These are phyloP conservation scores for Hyphopichia homilentoma DNA, from an alignment of 805 yeast species.

Conservation along the genomic window DNA sequence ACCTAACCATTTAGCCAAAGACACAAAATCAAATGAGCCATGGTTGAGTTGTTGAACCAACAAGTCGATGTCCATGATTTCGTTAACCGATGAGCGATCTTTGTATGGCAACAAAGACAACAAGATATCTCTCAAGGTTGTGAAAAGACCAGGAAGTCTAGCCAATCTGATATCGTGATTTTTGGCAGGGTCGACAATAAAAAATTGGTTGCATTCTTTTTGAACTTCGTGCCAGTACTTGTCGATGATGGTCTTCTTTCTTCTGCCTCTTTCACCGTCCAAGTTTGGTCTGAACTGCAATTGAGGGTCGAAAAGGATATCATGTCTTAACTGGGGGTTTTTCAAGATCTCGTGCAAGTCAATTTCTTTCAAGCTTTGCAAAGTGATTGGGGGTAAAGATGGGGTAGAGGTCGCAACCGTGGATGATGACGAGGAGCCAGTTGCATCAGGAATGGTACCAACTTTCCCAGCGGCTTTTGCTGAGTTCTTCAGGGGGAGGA, in stretches of 20 bases:
- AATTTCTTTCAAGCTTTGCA: conserved; percentile 77
- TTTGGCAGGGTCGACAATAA: conserved; percentile 14
- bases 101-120: conserved; percentile 72
- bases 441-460: conserved; percentile 6
- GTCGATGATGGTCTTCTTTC: conserved; percentile 72
- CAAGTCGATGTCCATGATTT: conserved; percentile 72
- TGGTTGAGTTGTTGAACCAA: conserved; percentile 70
- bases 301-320: conserved; percentile 87
- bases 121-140: conserved; percentile 74
- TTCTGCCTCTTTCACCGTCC: conserved; percentile 85
- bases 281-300: conserved; percentile 87
- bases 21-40: conserved; percentile 69
- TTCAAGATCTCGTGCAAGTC: conserved; percentile 85
- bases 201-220: conserved; percentile 55
- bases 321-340: conserved; percentile 91
- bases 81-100: conserved; percentile 63
- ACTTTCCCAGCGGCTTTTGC: conserved; percentile 4
- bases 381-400: conserved; percentile 76
- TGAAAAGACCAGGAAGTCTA: conserved; percentile 65
- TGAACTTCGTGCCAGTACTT: conserved; percentile 80
- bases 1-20: conserved; percentile 71
- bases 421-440: conserved; percentile 2
- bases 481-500: conserved; percentile 5
- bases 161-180: conserved; percentile 23
- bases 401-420: conserved; percentile 19